Percentiles rank a stretch among this genome's conserved stretches.
phyloP scores from a whole-genome alignment of 2,329 filamentous ascomycete genomes.

The Magnaporthiopsis rhizophila region DNA sequence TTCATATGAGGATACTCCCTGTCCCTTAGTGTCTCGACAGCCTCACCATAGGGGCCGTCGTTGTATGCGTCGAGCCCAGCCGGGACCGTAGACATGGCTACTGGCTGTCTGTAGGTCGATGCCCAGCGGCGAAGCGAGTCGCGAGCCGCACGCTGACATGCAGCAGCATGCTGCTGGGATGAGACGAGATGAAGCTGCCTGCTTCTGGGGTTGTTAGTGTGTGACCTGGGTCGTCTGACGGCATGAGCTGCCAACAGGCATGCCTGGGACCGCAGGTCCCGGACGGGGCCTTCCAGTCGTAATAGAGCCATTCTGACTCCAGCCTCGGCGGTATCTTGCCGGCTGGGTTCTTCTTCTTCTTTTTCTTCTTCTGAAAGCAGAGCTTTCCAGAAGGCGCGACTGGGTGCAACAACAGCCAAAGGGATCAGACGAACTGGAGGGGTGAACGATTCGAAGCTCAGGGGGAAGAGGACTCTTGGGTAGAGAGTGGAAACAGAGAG shows the following conservation, averaged over 20 bases:
- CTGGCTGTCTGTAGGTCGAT: not conserved
- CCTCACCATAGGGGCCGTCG: conserved; percentile 19
- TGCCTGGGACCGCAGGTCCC: not conserved
- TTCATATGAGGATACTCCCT: conserved; percentile 36
- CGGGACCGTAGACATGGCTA: too few species aligned
- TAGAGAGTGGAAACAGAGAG: not conserved
- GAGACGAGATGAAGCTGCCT: not conserved
- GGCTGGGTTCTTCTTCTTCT: too few species aligned
- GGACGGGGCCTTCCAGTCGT: not conserved
- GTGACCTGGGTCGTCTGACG: not conserved
- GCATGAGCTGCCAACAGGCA: not conserved
- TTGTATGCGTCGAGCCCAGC: not conserved
- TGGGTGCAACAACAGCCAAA: too few species aligned
- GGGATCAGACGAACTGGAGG: too few species aligned
- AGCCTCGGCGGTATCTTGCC: not conserved
- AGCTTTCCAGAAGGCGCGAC: too few species aligned
- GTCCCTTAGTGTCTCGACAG: conserved; percentile 28
- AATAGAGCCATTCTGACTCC: not conserved
- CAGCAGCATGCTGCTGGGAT: not conserved
- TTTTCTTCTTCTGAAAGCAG: not conserved
- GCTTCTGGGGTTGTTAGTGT: too few species aligned
- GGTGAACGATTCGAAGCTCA: not conserved
- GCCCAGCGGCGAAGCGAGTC: not conserved
- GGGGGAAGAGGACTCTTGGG: not conserved
- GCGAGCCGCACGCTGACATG: not conserved